phyloP scores from a whole-genome alignment of 768 basidiomycete species.

The Lactarius hatsudake region DNA sequence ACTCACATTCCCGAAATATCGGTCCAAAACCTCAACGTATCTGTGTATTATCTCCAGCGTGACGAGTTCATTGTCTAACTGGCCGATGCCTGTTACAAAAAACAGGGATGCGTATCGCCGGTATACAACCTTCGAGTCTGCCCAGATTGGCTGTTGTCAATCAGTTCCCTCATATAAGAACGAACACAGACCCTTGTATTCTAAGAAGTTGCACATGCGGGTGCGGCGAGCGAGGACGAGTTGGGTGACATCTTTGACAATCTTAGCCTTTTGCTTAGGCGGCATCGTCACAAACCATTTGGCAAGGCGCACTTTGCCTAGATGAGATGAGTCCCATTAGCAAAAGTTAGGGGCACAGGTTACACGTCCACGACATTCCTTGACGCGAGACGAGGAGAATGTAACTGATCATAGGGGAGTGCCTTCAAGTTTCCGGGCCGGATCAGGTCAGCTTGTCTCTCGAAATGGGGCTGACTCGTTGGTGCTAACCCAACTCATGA shows the following conservation, averaged over 20 bases:
- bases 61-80: slow-evolving; percentile 86
- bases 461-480: no score
- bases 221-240: slow-evolving; percentile 84
- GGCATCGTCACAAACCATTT: slow-evolving; percentile 94
- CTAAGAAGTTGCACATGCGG: slow-evolving; percentile 93
- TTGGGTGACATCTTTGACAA: slow-evolving; percentile 94
- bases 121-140: slow-evolving; percentile 88
- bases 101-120: slow-evolving; percentile 93
- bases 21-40: slow-evolving; percentile 86
- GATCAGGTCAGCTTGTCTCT: not conserved
- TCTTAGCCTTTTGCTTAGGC: slow-evolving; percentile 80
- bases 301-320: slow-evolving; percentile 89
- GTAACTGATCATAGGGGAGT: slow-evolving; percentile 74
- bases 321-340: not conserved
- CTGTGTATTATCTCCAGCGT: slow-evolving; percentile 92
- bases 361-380: slow-evolving; percentile 42
- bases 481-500: not conserved
- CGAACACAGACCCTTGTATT: slow-evolving; percentile 81
- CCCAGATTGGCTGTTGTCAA: not conserved
- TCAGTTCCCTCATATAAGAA: not conserved
- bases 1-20: slow-evolving; percentile 85
- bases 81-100: slow-evolving; percentile 86
- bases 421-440: not conserved
- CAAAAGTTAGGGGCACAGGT: not conserved
- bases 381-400: slow-evolving; percentile 91